Conservation (phyloP, 2,329 filamentous ascomycete genomes). For the Intubia oerlemansii region DNA sequence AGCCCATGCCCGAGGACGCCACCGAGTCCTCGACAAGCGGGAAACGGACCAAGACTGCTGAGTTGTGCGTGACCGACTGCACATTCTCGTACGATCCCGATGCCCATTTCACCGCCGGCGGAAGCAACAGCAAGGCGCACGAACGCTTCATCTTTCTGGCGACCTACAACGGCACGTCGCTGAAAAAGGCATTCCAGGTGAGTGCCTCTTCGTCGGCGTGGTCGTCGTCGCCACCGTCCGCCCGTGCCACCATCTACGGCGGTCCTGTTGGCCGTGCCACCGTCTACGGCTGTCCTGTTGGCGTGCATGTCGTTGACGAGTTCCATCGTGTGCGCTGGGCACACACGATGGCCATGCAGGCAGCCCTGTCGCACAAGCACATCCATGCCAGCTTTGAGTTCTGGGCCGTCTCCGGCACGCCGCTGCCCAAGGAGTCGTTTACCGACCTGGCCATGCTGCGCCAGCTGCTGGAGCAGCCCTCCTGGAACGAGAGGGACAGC, state of each 20-base stretch:
- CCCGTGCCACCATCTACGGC: too few species aligned
- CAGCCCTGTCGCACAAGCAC: background rate
- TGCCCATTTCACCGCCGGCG: too few species aligned
- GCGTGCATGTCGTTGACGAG: constrained; percentile 6
- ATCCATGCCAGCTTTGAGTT: background rate
- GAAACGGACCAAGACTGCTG: background rate
- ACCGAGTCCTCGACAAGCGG: background rate
- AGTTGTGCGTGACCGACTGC: background rate
- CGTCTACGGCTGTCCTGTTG: constrained; percentile 5
- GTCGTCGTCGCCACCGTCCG: too few species aligned
- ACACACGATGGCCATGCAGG: too few species aligned
- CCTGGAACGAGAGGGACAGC: too few species aligned
- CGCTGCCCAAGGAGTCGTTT: background rate
- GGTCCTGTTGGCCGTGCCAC: too few species aligned
- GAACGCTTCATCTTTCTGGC: constrained; percentile 6
- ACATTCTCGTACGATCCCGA: background rate
- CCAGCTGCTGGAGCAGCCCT: background rate
- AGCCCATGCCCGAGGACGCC: background rate
- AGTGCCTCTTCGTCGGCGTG: too few species aligned
- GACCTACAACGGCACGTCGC: constrained; percentile 1
- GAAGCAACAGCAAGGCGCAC: background rate
- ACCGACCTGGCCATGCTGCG: background rate
- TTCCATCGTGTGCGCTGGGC: constrained; percentile 2
- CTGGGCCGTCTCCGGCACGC: background rate
- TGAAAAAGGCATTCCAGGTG: constrained; percentile 3